phyloP scores from a whole-genome alignment of 768 basidiomycete species.

The button mushroom (Agaricus bisporus) region DNA sequence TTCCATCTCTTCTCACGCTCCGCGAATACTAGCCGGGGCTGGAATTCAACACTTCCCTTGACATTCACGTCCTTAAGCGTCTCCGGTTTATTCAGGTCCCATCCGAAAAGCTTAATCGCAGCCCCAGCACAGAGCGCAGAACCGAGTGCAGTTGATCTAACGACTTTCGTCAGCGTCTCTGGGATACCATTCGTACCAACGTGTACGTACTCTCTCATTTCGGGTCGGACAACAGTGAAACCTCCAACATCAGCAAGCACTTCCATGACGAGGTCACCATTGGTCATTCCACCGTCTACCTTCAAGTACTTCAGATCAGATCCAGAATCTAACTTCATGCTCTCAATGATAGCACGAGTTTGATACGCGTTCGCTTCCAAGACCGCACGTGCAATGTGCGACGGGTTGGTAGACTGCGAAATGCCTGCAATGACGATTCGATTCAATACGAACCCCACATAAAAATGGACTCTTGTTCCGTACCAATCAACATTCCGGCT shows the following conservation, averaged over 20 bases:
- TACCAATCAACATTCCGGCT: conserved; percentile 78
- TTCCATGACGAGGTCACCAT: conserved; percentile 84
- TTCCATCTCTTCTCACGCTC: conserved; percentile 62
- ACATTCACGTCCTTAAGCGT: conserved; percentile 85
- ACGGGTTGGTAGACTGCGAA: conserved; percentile 83
- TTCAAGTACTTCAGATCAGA: conserved; percentile 77
- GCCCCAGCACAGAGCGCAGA: conserved; percentile 91
- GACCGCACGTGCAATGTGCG: conserved; percentile 91
- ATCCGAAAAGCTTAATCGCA: conserved; percentile 83
- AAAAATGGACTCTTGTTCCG: conserved; percentile 8
- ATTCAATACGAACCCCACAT: neutral
- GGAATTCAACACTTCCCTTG: conserved; percentile 69
- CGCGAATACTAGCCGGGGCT: conserved; percentile 43
- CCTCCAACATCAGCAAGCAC: conserved; percentile 87
- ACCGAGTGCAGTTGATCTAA: conserved; percentile 92
- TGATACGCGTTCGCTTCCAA: conserved; percentile 96
- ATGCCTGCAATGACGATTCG: conserved; percentile 38
- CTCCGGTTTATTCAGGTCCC: conserved; percentile 82
- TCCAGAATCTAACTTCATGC: conserved; percentile 89
- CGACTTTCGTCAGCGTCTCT: neutral
- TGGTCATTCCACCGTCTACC: conserved; percentile 99
- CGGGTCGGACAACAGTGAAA: conserved; percentile 85
- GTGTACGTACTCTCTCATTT: conserved; percentile 86
- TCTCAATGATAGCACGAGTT: conserved; percentile 90
- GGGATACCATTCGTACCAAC: neutral